phyloP scores from a whole-genome alignment of 2,329 filamentous ascomycete species.

The Penicillium sp. region DNA sequence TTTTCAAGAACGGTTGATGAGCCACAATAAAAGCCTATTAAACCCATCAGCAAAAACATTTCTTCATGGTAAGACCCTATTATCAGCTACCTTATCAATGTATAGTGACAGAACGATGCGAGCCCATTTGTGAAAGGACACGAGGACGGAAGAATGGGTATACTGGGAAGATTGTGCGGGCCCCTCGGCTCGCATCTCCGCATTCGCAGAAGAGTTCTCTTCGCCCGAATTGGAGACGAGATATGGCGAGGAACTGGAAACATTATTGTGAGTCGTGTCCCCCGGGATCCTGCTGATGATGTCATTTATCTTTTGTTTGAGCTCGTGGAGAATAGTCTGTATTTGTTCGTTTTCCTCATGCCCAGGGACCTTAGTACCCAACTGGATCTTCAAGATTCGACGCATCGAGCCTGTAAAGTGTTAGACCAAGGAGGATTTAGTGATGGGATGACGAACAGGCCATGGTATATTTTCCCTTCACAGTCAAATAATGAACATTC shows the following conservation, averaged over 20 bases:
- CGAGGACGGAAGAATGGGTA: conserved; percentile 44
- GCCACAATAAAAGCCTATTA: conserved; percentile 46
- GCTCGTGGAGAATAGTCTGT: conserved; percentile 40
- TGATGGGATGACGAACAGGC: conserved; percentile 30
- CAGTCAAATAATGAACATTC: conserved; percentile 44
- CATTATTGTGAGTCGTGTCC: conserved; percentile 20
- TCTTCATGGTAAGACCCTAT: not conserved
- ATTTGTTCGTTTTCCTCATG: conserved; percentile 46
- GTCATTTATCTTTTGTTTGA: conserved; percentile 43
- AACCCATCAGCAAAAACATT: conserved; percentile 8
- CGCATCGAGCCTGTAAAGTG: conserved; percentile 44
- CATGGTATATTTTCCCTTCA: conserved; percentile 47
- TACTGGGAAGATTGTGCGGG: conserved; percentile 39
- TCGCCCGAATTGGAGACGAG: conserved; percentile 27
- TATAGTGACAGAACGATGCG: conserved; percentile 45
- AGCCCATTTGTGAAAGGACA: conserved; percentile 49
- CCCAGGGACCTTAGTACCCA: conserved; percentile 45
- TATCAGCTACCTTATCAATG: conserved; percentile 40
- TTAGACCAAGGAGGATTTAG: conserved; percentile 6
- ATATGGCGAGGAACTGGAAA: conserved; percentile 23
- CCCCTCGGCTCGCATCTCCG: conserved; percentile 37
- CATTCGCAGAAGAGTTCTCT: conserved; percentile 28
- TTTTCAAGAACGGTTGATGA: conserved; percentile 50
- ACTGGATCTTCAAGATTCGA: conserved; percentile 44
- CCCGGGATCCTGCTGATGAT: conserved; percentile 45